Evolutionary conservation across 345 rosid species (phyloP).

Genomic region (sweet orange (Citrus sinensis)): DNA sequence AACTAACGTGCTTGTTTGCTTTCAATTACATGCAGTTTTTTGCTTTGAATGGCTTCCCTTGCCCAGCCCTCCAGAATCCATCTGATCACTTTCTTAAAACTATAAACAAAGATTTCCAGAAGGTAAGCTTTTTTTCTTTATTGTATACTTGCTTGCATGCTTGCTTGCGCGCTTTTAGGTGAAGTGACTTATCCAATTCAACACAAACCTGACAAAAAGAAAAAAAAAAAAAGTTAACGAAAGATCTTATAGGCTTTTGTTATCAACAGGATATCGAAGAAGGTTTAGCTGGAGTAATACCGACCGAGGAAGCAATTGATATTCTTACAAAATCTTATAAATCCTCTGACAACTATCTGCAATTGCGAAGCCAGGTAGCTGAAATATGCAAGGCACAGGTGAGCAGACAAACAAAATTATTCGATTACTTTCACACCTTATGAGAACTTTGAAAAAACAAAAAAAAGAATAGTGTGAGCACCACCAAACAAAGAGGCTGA

Average conservation of each 20-base stretch:
- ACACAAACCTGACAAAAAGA: not conserved
- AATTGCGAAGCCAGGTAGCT: slow-evolving; percentile 26
- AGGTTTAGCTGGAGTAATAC: slow-evolving; percentile 19
- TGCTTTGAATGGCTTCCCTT: slow-evolving; percentile 47
- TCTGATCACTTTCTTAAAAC: slow-evolving; percentile 49
- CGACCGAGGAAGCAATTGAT: slow-evolving; percentile 41
- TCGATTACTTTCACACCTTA: not conserved
- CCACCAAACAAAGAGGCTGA: not conserved
- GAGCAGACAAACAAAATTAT: not conserved
- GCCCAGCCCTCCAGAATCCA: slow-evolving; percentile 38
- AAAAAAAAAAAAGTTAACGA: not conserved
- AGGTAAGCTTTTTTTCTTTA: slow-evolving; percentile 14
- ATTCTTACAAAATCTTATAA: slow-evolving; percentile 34
- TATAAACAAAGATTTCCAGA: slow-evolving; percentile 43
- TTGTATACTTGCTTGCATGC: not conserved
- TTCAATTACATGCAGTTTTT: slow-evolving; percentile 34
- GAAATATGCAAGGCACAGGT: slow-evolving; percentile 30
- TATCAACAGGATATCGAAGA: slow-evolving; percentile 39
- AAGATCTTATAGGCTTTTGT: not conserved
- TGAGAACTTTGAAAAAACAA: no score
- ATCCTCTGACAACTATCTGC: slow-evolving; percentile 28
- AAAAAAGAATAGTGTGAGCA: not conserved
- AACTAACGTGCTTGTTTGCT: not conserved
- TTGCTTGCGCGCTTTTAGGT: no score
- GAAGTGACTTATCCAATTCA: no score